Conservation (phyloP, 1,284 basidiomycete species). For the Ceratobasidium sp. region DNA sequence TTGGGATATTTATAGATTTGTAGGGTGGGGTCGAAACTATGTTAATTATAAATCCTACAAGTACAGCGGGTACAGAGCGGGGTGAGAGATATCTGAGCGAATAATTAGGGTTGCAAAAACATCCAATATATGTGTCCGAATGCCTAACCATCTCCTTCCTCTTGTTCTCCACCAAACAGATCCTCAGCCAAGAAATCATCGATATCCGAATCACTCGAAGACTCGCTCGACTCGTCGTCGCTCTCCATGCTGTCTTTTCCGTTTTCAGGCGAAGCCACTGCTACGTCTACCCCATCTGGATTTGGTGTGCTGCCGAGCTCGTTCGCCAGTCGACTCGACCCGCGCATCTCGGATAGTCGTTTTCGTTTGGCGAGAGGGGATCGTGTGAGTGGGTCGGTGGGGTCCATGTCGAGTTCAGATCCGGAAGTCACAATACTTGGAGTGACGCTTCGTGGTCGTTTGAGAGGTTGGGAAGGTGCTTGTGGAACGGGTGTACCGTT, state of each 20-base stretch:
- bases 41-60: slow-evolving; percentile 43
- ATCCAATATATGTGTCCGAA: neutral
- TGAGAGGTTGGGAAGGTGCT: slow-evolving; percentile 63
- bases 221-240: slow-evolving; percentile 26
- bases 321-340: slow-evolving; percentile 31
- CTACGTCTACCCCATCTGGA: neutral
- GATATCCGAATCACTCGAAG: slow-evolving; percentile 38
- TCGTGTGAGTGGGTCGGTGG: slow-evolving; percentile 55
- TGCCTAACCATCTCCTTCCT: neutral
- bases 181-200: slow-evolving; percentile 39
- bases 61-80: neutral
- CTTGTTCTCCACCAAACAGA: slow-evolving; percentile 15
- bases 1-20: neutral
- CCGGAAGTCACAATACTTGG: slow-evolving; percentile 70
- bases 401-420: slow-evolving; percentile 54
- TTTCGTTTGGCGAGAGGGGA: slow-evolving; percentile 84
- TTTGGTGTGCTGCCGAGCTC: neutral
- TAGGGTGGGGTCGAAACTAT: neutral
- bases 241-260: slow-evolving; percentile 4
- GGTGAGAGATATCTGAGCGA: slow-evolving; percentile 34
- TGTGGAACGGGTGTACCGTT: slow-evolving; percentile 66
- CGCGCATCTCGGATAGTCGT: slow-evolving; percentile 66
- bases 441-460: slow-evolving; percentile 77
- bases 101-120: slow-evolving; percentile 27
- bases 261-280: slow-evolving; percentile 18